Conservation (phyloP, 2,329 filamentous ascomycete species). For the Phoma herbarum region DNA sequence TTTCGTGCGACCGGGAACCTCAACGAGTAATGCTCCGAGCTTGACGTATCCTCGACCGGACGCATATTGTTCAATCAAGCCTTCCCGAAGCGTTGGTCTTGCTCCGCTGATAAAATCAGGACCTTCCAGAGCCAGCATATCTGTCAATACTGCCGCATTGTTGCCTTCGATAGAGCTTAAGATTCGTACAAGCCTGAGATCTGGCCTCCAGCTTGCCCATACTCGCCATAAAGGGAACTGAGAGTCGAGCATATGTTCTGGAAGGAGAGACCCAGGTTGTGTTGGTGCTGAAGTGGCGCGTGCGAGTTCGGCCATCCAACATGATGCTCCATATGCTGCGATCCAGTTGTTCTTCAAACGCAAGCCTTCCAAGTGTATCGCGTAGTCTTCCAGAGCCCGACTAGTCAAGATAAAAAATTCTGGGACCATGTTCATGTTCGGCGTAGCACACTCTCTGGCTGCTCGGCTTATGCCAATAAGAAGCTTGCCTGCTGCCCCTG, state of each 20-base stretch:
- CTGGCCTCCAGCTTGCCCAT: slow-evolving; percentile 45
- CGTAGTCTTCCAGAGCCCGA: slow-evolving; percentile 34
- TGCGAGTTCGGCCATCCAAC: slow-evolving; percentile 34
- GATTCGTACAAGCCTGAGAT: slow-evolving; percentile 26
- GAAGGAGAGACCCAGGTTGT: slow-evolving; percentile 23
- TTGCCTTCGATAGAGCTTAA: slow-evolving; percentile 26
- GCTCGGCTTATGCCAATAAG: slow-evolving; percentile 35
- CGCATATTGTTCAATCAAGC: slow-evolving; percentile 33
- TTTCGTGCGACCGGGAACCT: slow-evolving; percentile 33
- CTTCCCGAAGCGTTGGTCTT: slow-evolving; percentile 33
- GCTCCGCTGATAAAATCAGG: slow-evolving; percentile 39
- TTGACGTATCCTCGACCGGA: slow-evolving; percentile 23
- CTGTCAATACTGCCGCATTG: slow-evolving; percentile 29
- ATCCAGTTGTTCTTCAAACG: slow-evolving; percentile 37
- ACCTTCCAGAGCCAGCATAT: slow-evolving; percentile 42
- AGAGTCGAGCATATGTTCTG: slow-evolving; percentile 37
- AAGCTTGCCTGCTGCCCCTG: slow-evolving; percentile 34
- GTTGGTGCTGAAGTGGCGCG: slow-evolving; percentile 16
- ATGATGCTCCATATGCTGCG: slow-evolving; percentile 30
- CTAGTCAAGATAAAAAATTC: slow-evolving; percentile 35
- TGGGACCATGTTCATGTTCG: slow-evolving; percentile 31
- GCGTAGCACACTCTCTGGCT: slow-evolving; percentile 23
- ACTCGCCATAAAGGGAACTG: slow-evolving; percentile 40
- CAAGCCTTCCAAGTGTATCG: slow-evolving; percentile 37
- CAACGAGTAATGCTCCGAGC: slow-evolving; percentile 32